Percentiles rank a stretch among this genome's conserved stretches.
Conservation (phyloP, 352 stramenopile genomes). For the Globisporangium mamillatum region DNA sequence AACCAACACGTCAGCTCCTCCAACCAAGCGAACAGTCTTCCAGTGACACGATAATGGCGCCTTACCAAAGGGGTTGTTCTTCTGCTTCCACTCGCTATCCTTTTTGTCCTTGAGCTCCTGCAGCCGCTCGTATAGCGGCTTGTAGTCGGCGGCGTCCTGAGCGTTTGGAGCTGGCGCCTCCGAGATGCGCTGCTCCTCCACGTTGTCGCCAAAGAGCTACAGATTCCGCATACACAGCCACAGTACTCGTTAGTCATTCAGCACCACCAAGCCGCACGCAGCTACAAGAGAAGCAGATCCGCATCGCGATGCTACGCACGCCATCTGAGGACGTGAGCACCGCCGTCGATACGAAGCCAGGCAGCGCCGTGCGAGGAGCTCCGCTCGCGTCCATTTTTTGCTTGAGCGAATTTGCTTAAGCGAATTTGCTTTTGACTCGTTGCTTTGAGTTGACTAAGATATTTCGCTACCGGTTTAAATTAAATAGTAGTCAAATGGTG, state of each 20-base stretch:
- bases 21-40: not conserved
- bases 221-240: slow-evolving; percentile 1
- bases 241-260: not conserved
- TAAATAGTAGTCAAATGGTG: not conserved
- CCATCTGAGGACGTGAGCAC: slow-evolving; percentile 84
- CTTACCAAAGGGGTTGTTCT: slow-evolving; percentile 86
- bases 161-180: slow-evolving; percentile 44
- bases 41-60: not conserved
- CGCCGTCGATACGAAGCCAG: slow-evolving; percentile 80
- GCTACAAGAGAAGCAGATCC: not conserved
- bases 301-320: slow-evolving; percentile 30
- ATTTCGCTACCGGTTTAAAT: not conserved
- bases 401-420: not conserved
- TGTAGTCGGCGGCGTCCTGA: slow-evolving; percentile 52
- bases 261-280: not conserved
- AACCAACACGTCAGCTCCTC: not conserved
- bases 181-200: slow-evolving; percentile 77
- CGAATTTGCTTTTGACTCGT: not conserved
- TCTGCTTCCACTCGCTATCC: slow-evolving; percentile 87
- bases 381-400: slow-evolving; percentile 5
- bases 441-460: not conserved
- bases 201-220: slow-evolving; percentile 87
- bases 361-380: slow-evolving; percentile 22
- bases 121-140: slow-evolving; percentile 78
- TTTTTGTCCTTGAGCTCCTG: slow-evolving; percentile 77